Percentiles rank a stretch among this genome's conserved stretches.
phyloP scores from a whole-genome alignment of 345 rosid species.

The Murraya paniculata region DNA sequence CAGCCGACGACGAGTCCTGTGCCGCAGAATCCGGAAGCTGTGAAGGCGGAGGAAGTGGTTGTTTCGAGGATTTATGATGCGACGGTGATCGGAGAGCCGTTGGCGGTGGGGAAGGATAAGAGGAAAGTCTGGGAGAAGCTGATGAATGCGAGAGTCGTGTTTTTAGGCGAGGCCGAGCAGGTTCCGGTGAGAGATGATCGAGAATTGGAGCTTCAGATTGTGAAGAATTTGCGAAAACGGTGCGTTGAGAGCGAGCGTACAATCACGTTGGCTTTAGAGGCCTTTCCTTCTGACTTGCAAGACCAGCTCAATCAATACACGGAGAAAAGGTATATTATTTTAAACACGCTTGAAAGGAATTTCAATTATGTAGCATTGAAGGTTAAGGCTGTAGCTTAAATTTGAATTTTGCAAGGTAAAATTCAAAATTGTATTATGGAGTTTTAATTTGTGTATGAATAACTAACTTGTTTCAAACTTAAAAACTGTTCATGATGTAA shows the following conservation, averaged over 20 bases:
- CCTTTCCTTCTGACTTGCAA: conserved; percentile 72
- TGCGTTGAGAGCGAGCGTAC: conserved; percentile 53
- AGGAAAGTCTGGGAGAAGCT: conserved; percentile 84
- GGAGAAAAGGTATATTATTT: conserved; percentile 38
- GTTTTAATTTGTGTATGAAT: not conserved
- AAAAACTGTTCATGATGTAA: not conserved
- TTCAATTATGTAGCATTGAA: not conserved
- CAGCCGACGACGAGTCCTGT: not conserved
- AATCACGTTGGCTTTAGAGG: conserved; percentile 73
- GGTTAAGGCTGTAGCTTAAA: not conserved
- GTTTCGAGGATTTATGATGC: conserved; percentile 80
- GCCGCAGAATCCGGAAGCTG: not conserved
- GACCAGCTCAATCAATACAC: conserved; percentile 56
- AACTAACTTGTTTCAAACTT: not conserved
- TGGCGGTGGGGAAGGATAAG: conserved; percentile 84
- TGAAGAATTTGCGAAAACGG: conserved; percentile 55
- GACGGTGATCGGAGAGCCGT: conserved; percentile 85
- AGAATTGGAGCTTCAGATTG: conserved; percentile 72
- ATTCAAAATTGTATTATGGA: not conserved
- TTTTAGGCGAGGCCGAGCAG: conserved; percentile 87
- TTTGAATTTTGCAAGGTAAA: not conserved
- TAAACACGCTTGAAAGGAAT: not conserved
- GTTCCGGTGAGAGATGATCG: conserved; percentile 79
- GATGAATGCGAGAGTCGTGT: conserved; percentile 72
- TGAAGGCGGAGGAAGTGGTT: conserved; percentile 28